These are phyloP conservation scores for Xylaria sp. DNA, from an alignment of 2,329 filamentous ascomycete species.

Conservation along the genomic window DNA sequence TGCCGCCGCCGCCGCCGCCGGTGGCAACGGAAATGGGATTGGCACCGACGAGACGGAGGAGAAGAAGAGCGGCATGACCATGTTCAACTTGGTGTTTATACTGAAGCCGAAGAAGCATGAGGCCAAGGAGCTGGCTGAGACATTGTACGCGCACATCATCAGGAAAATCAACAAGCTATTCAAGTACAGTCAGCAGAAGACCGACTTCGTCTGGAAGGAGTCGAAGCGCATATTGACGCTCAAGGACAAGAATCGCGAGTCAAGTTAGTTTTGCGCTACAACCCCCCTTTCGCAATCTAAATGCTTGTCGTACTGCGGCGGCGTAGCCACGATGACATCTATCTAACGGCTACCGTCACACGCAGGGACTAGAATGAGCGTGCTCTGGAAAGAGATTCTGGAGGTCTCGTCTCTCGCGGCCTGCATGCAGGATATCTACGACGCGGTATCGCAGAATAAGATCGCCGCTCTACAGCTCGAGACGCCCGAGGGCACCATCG, in stretches of 20 bases:
- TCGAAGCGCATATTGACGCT: constrained; percentile 83
- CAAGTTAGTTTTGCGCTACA: constrained; percentile 54
- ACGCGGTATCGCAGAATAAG: constrained; percentile 82
- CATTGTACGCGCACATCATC: constrained; percentile 85
- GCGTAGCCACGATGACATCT: not conserved
- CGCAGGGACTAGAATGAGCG: constrained; percentile 68
- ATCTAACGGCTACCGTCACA: constrained; percentile 27
- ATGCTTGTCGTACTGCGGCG: not conserved
- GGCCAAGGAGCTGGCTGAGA: constrained; percentile 78
- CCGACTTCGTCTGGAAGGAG: constrained; percentile 91
- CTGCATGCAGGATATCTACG: constrained; percentile 84
- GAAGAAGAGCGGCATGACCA: constrained; percentile 81
- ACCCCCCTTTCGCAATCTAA: not conserved
- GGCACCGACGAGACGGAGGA: constrained; percentile 60
- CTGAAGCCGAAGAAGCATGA: constrained; percentile 83
- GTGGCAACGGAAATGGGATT: constrained; percentile 37
- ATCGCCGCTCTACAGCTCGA: constrained; percentile 87
- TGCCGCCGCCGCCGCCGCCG: constrained; percentile 46
- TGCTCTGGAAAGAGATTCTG: constrained; percentile 77
- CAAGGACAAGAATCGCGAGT: constrained; percentile 81
- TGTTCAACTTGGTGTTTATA: constrained; percentile 98
- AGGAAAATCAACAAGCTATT: constrained; percentile 93
- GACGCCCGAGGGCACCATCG: constrained; percentile 66
- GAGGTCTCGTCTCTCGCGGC: constrained; percentile 81
- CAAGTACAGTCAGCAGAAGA: constrained; percentile 90